These are phyloP conservation scores for Ephemerocybe angulata DNA, from an alignment of 768 basidiomycete genomes.

Conservation along the genomic window DNA sequence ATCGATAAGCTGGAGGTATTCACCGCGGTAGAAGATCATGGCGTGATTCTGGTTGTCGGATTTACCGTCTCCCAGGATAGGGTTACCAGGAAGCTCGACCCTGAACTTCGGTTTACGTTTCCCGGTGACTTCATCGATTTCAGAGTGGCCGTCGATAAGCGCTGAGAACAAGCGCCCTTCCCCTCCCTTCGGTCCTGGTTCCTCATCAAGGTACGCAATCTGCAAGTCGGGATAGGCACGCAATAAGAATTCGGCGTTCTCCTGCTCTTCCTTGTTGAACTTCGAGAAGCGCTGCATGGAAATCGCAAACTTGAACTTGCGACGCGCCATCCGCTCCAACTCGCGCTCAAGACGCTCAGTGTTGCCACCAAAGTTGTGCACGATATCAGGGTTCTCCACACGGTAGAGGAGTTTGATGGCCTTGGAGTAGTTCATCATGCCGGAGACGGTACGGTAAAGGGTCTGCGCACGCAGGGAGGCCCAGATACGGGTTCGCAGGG, in stretches of 20 bases:
- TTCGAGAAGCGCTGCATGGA: constrained; percentile 99
- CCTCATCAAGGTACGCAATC: constrained; percentile 97
- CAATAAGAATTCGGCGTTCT: constrained; percentile 96
- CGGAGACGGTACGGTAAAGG: constrained; percentile 96
- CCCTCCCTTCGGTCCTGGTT: constrained; percentile 81
- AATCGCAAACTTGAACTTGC: constrained; percentile 97
- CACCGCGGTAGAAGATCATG: constrained; percentile 97
- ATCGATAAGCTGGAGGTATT: constrained; percentile 98
- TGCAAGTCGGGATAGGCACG: constrained; percentile 98
- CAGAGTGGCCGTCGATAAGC: constrained; percentile 96
- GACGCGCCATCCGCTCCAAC: constrained; percentile 91
- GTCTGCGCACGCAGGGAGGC: constrained; percentile 97
- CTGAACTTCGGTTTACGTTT: constrained; percentile 96
- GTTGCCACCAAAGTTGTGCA: constrained; percentile 93
- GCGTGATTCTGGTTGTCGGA: constrained; percentile 99
- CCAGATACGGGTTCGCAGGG: constrained; percentile 98
- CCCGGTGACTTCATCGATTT: constrained; percentile 83
- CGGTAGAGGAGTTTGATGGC: constrained; percentile 98
- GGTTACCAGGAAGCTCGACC: constrained; percentile 95
- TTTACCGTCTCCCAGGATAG: constrained; percentile 98
- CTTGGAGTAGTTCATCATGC: constrained; percentile 99
- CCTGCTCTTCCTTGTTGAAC: constrained; percentile 98
- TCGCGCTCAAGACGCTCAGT: constrained; percentile 95
- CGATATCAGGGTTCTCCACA: constrained; percentile 97
- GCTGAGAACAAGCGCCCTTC: constrained; percentile 89